These are phyloP conservation scores for Blepharisma stoltei DNA, from an alignment of 73 alveolate genomes.

Conservation along the genomic window DNA sequence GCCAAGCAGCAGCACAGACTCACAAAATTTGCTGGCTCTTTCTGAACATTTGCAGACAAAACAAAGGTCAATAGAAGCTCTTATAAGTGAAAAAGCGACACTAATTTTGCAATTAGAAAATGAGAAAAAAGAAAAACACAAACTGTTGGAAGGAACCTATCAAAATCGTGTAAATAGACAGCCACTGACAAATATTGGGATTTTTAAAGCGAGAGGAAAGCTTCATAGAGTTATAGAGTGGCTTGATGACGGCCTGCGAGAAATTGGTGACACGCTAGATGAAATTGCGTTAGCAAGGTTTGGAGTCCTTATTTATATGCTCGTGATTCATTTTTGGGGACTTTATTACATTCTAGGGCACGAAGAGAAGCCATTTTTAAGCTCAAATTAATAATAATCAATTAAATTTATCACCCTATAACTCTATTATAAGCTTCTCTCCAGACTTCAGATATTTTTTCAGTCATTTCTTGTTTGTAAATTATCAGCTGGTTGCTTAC, in stretches of 20 bases:
- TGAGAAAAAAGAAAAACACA: conserved; percentile 17
- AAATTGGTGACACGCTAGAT: not conserved
- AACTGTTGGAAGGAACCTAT: not conserved
- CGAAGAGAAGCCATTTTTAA: no score
- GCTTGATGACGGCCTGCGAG: conserved; percentile 19
- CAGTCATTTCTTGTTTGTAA: conserved; percentile 16
- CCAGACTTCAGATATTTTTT: conserved; percentile 24
- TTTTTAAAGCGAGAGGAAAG: not conserved
- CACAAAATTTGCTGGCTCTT: not conserved
- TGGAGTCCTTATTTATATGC: not conserved
- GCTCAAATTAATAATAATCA: no score
- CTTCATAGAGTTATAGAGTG: not conserved
- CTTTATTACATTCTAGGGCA: not conserved
- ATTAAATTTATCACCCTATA: not conserved
- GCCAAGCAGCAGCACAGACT: not conserved
- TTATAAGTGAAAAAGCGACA: not conserved
- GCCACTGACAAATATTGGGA: not conserved
- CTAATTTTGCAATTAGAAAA: not conserved
- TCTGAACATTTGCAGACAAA: conserved; percentile 14
- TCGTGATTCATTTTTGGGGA: not conserved
- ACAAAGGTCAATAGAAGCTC: conserved; percentile 1
- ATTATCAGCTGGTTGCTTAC: not conserved
- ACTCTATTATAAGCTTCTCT: conserved; percentile 20
- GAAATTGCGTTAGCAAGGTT: conserved; percentile 1
- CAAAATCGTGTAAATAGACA: conserved; percentile 14